These are phyloP conservation scores for Arthrobotrys musiformis DNA, from an alignment of 2,329 filamentous ascomycete species.

Conservation along the genomic window DNA sequence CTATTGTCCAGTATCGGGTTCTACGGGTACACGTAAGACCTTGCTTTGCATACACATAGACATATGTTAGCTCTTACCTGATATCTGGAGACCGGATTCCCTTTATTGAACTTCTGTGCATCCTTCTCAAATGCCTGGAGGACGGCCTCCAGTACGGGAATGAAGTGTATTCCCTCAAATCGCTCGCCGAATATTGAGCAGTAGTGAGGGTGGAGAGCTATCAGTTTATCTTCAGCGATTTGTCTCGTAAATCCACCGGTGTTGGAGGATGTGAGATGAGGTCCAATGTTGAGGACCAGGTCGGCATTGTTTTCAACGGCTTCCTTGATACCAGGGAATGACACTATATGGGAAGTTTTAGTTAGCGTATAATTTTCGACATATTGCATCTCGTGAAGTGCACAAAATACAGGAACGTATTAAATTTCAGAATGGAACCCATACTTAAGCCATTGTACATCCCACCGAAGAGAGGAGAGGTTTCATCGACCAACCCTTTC, in stretches of 20 bases:
- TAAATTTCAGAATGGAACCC: background rate
- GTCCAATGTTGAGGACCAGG: conserved; percentile 48
- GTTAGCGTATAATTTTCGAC: background rate
- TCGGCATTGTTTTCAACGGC: conserved; percentile 43
- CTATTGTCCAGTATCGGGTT: conserved; percentile 46
- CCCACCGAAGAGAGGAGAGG: conserved; percentile 35
- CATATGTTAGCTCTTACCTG: conserved; percentile 46
- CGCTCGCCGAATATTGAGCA: conserved; percentile 58
- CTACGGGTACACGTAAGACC: conserved; percentile 1
- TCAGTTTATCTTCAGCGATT: conserved; percentile 44
- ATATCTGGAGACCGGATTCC: conserved; percentile 28
- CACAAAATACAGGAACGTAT: background rate
- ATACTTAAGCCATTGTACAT: conserved; percentile 51
- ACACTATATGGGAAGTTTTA: conserved; percentile 13
- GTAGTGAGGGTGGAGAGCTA: conserved; percentile 53
- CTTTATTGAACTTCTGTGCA: conserved; percentile 34
- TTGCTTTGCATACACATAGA: background rate
- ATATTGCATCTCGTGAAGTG: background rate
- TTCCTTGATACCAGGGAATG: conserved; percentile 47
- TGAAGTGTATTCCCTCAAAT: conserved; percentile 56
- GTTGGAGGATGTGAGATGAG: conserved; percentile 47
- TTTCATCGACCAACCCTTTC: conserved; percentile 51
- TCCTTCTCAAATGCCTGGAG: conserved; percentile 57
- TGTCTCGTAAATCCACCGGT: conserved; percentile 47
- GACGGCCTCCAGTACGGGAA: conserved; percentile 32